A percentile compares a stretch with the other conserved stretches of the same genome.
These are phyloP conservation scores for Begonia masoniana DNA, from an alignment of 306 rosid genomes.

Conservation along the genomic window DNA sequence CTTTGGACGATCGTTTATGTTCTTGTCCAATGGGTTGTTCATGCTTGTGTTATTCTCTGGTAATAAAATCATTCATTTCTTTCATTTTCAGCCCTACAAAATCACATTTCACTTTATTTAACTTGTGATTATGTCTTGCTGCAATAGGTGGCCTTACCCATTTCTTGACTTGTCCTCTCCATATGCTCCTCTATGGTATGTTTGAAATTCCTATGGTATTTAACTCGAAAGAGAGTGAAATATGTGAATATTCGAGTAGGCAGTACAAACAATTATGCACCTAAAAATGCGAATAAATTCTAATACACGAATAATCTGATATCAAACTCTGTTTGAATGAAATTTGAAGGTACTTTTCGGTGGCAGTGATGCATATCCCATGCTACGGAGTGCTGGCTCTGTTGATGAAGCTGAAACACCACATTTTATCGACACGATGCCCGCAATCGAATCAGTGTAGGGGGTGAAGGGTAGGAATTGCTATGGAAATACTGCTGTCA, in stretches of 20 bases:
- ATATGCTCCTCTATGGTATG: slow-evolving; percentile 78
- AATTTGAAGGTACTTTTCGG: slow-evolving; percentile 63
- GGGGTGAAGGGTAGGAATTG: slow-evolving; percentile 10
- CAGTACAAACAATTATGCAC: too few species aligned
- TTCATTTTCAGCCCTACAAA: slow-evolving; percentile 1
- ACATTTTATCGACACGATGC: slow-evolving; percentile 39
- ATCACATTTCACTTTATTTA: slow-evolving; percentile 6
- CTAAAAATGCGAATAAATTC: too few species aligned
- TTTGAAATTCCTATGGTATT: too few species aligned
- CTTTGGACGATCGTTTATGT: slow-evolving; percentile 77
- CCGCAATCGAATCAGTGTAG: slow-evolving; percentile 51
- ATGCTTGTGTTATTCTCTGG: slow-evolving; percentile 70
- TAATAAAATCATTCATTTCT: slow-evolving; percentile 18
- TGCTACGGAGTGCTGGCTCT: slow-evolving; percentile 79
- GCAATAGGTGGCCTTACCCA: slow-evolving; percentile 98
- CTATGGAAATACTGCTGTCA: too few species aligned
- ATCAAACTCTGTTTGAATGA: slow-evolving; percentile 10
- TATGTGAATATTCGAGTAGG: too few species aligned
- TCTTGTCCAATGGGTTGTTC: slow-evolving; percentile 73
- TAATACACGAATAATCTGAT: background rate
- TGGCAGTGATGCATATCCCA: slow-evolving; percentile 77
- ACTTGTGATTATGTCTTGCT: slow-evolving; percentile 3
- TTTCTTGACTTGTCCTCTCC: slow-evolving; percentile 84
- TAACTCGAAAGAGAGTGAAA: too few species aligned
- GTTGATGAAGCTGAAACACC: slow-evolving; percentile 73